Conservation (phyloP, 2,329 filamentous ascomycete species). For the Juglanconis juglandina region DNA sequence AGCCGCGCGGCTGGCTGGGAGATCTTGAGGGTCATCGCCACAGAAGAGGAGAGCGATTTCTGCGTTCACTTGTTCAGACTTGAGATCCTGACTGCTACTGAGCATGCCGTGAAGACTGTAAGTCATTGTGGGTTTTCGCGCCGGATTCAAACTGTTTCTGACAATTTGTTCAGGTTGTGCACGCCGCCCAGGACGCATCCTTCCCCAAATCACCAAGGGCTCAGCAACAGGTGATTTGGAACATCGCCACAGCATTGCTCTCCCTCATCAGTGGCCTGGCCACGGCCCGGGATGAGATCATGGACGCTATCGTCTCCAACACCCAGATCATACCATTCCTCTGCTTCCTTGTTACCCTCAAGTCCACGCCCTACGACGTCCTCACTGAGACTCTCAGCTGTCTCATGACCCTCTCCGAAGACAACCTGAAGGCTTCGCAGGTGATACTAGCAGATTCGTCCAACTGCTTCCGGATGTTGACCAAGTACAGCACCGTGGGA, state of each 20-base stretch:
- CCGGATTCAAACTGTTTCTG: background rate
- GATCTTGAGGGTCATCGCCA: constrained; percentile 57
- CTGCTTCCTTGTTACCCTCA: constrained; percentile 46
- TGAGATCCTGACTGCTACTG: constrained; percentile 58
- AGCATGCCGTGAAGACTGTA: constrained; percentile 1
- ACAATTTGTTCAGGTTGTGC: constrained; percentile 16
- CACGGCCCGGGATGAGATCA: constrained; percentile 59
- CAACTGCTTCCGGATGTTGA: constrained; percentile 47
- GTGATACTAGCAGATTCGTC: constrained; percentile 49
- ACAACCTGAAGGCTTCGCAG: constrained; percentile 52
- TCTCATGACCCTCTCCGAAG: constrained; percentile 57
- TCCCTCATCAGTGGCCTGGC: constrained; percentile 52
- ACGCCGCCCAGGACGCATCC: constrained; percentile 32
- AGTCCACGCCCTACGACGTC: constrained; percentile 38
- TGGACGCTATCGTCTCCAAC: constrained; percentile 50
- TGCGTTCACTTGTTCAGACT: constrained; percentile 62
- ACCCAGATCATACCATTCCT: constrained; percentile 50
- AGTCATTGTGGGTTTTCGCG: background rate
- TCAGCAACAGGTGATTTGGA: constrained; percentile 52
- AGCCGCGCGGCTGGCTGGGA: constrained; percentile 66
- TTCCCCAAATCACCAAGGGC: constrained; percentile 49
- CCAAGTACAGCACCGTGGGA: constrained; percentile 44
- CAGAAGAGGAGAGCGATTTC: constrained; percentile 65
- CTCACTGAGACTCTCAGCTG: constrained; percentile 51
- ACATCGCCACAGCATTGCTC: constrained; percentile 51